Evolutionary conservation across 208 protist genomes (phyloP), one percentile per base, ranked within the genome.

Genomic region (Wallacemonas sp.): DNA sequence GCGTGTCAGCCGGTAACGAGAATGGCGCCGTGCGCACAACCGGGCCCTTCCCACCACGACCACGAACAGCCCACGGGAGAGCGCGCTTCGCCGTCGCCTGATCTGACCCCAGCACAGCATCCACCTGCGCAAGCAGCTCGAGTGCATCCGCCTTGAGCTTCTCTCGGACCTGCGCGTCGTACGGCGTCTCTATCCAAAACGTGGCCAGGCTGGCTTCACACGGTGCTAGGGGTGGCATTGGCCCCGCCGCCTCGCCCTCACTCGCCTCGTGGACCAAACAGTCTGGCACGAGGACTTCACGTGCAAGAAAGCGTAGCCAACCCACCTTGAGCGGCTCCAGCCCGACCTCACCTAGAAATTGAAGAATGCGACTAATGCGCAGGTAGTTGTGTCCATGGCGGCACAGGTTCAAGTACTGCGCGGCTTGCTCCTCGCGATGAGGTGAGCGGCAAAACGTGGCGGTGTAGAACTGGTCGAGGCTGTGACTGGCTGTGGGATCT

Each of bases 351-450:
- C 86, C 88, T 14, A 91, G 69, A 42, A 80, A 86, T 58, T 91
- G 84, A 12, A 88, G 65, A 41, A 94, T 90, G 65, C 79, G 77
- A 24, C 76, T 86, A 44, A 94, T 90, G 60, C 86, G 78, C 30
- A 92, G 68, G 56, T 75, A 79, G 60, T 92, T 92, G 71, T 94
- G 90, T 0, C 53, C 53, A 54, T 44, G 64, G 14, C 21, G 26
- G 15, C 66, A 62, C 11, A 89, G 69, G 33, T 93, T 87, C 14
- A 47, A 39, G 70, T 90, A 85, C 30, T 70, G 73, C 30, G 38
- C 34, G 22, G 47, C 31, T 41, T 62, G 46, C 31, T 78, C 71
- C 2, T 26, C 58, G 17, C 2, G 1, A 9, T 69, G 34, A 1
- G 53, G 6, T 2, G 38, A 70, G 36, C 70, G 69, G 2, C 49